phyloP scores from a whole-genome alignment of 352 stramenopile species.

The Globisporangium orthogonon region DNA sequence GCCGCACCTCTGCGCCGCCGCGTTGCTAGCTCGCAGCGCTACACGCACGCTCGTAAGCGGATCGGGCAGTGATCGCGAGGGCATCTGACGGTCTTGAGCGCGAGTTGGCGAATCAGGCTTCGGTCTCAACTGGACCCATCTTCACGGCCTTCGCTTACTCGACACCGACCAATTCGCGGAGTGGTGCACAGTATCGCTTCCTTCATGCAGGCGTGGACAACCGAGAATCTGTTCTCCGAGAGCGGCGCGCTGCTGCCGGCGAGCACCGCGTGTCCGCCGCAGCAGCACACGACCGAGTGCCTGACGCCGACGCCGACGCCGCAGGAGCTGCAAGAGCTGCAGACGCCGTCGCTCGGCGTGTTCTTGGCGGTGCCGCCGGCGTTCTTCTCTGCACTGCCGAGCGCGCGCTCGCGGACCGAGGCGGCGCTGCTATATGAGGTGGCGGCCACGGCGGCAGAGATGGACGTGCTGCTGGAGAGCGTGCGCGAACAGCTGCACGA shows the following conservation, averaged over 20 bases:
- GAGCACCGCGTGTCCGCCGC: not conserved
- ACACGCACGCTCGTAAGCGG: not conserved
- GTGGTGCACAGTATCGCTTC: too few relatives aligned
- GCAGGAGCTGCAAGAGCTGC: not conserved
- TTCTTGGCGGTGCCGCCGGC: slow-evolving; percentile 17
- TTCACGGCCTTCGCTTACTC: too few relatives aligned
- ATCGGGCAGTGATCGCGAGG: not conserved
- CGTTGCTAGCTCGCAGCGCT: not conserved
- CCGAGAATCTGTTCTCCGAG: slow-evolving; percentile 9
- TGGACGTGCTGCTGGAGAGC: slow-evolving; percentile 24
- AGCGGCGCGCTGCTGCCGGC: not conserved
- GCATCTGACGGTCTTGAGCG: not conserved
- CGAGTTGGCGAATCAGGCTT: too few relatives aligned
- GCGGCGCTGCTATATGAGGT: slow-evolving; percentile 24
- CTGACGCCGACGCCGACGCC: not conserved
- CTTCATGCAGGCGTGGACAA: not conserved
- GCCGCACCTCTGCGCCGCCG: too few relatives aligned
- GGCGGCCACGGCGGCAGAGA: slow-evolving; percentile 20
- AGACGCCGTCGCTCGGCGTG: slow-evolving; percentile 7
- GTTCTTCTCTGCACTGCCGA: slow-evolving; percentile 11
- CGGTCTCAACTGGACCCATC: not conserved
- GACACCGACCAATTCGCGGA: too few relatives aligned
- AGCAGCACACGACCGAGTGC: not conserved
- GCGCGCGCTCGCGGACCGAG: slow-evolving; percentile 16
- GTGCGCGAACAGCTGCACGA: slow-evolving; percentile 31